Conservation (phyloP, 2,329 filamentous ascomycete species). For the Penicillium brasilianum region DNA sequence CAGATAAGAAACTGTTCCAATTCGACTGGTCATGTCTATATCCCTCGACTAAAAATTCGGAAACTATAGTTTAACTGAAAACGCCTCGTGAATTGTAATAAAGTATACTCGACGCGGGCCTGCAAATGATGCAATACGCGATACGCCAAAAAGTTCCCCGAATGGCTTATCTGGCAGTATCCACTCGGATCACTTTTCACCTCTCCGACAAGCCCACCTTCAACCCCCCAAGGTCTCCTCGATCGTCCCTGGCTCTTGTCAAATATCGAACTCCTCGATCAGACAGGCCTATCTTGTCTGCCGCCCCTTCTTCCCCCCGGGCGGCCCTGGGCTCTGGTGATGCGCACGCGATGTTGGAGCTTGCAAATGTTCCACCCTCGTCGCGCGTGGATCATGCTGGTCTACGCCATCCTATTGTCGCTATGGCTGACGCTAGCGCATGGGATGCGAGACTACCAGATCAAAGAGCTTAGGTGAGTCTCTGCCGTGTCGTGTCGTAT, state of each 20-base stretch:
- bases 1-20: too few relatives aligned
- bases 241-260: not conserved
- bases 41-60: too few relatives aligned
- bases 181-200: constrained; percentile 18
- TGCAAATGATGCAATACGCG: constrained; percentile 24
- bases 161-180: constrained; percentile 42
- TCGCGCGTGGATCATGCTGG: constrained; percentile 39
- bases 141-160: constrained; percentile 23
- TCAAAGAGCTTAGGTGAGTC: constrained; percentile 43
- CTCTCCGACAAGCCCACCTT: constrained; percentile 9
- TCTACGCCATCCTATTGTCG: constrained; percentile 41
- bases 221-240: not conserved
- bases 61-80: too few relatives aligned
- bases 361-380: constrained; percentile 42
- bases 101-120: not conserved
- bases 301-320: constrained; percentile 33
- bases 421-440: constrained; percentile 43
- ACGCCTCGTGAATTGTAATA: too few relatives aligned
- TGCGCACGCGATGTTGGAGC: constrained; percentile 49
- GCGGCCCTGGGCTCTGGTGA: constrained; percentile 38
- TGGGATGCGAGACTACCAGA: constrained; percentile 43
- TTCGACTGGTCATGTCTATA: too few relatives aligned
- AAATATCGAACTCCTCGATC: constrained; percentile 26
- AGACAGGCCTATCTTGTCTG: constrained; percentile 41
- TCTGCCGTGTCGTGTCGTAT: not conserved